phyloP scores from a whole-genome alignment of 306 rosid species.

The Lathyrus tuberosus region DNA sequence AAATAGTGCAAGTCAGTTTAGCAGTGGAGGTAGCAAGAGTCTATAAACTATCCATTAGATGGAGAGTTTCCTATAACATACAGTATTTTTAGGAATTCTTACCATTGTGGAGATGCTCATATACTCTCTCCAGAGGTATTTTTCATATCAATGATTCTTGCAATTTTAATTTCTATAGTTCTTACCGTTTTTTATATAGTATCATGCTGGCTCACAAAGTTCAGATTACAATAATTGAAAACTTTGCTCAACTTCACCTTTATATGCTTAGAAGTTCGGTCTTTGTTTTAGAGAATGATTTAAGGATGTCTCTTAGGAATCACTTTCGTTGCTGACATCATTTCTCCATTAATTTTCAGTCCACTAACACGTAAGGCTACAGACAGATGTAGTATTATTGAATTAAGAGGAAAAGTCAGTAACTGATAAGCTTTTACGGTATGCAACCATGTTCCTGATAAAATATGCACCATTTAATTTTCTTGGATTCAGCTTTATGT shows the following conservation, averaged over 20 bases:
- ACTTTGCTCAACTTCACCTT: not conserved
- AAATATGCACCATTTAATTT: conserved; percentile 76
- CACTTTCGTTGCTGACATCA: conserved; percentile 67
- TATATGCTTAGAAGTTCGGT: not conserved
- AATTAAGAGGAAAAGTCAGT: not conserved
- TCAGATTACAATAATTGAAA: not conserved
- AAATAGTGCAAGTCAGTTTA: conserved; percentile 51
- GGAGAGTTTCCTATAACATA: conserved; percentile 44
- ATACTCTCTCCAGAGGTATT: too few relatives aligned
- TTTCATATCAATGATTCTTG: conserved; percentile 13
- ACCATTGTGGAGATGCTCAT: too few relatives aligned
- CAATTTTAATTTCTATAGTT: too few relatives aligned
- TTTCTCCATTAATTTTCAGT: conserved; percentile 32
- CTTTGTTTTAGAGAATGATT: conserved; percentile 67
- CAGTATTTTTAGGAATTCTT: conserved; percentile 58
- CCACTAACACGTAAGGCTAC: conserved; percentile 70
- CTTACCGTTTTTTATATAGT: too few relatives aligned
- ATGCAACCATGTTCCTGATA: conserved; percentile 72
- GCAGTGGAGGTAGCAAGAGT: conserved; percentile 89
- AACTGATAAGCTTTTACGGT: conserved; percentile 30
- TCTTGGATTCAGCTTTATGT: conserved; percentile 88
- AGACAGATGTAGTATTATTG: not conserved
- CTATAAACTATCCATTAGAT: conserved; percentile 68
- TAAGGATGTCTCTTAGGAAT: conserved; percentile 89
- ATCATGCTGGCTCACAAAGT: not conserved